Percentiles rank a stretch among this genome's conserved stretches.
phyloP scores from a whole-genome alignment of 1,284 basidiomycete species.

The Fomitopsis betulina region DNA sequence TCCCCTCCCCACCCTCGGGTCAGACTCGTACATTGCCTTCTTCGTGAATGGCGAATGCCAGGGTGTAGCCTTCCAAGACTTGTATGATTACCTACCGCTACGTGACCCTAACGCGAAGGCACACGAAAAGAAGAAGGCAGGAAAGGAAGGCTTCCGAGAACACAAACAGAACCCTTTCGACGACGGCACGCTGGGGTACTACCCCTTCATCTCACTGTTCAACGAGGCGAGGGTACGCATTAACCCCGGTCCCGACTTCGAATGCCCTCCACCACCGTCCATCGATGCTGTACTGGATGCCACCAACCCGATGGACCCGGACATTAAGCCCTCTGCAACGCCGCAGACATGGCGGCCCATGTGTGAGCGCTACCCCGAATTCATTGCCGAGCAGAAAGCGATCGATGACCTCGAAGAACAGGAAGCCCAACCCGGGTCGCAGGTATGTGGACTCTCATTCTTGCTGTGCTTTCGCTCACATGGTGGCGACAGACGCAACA shows the following conservation, averaged over 20 bases:
- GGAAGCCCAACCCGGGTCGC: conserved; percentile 39
- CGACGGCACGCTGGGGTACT: conserved; percentile 95
- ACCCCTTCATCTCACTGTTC: conserved; percentile 91
- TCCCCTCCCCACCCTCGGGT: conserved; percentile 62
- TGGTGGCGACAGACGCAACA: not conserved
- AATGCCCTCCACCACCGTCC: conserved; percentile 71
- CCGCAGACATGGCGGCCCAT: conserved; percentile 67
- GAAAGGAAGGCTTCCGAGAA: conserved; percentile 62
- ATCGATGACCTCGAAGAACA: conserved; percentile 67
- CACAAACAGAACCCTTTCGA: conserved; percentile 85
- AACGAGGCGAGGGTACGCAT: conserved; percentile 83
- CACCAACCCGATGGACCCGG: conserved; percentile 19
- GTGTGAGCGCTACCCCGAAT: conserved; percentile 75
- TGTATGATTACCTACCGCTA: conserved; percentile 92
- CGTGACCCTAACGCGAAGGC: conserved; percentile 54
- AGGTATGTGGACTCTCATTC: conserved; percentile 7
- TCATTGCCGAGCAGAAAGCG: conserved; percentile 71
- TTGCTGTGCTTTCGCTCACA: not conserved
- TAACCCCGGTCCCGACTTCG: conserved; percentile 87
- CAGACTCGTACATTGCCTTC: conserved; percentile 79
- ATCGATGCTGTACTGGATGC: conserved; percentile 56
- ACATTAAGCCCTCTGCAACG: conserved; percentile 28
- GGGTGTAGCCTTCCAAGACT: conserved; percentile 80
- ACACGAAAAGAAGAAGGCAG: conserved; percentile 45
- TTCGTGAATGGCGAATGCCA: conserved; percentile 91